Evolutionary conservation across 257 asterid genomes (phyloP).

Genomic region (Echium plantagineum): DNA sequence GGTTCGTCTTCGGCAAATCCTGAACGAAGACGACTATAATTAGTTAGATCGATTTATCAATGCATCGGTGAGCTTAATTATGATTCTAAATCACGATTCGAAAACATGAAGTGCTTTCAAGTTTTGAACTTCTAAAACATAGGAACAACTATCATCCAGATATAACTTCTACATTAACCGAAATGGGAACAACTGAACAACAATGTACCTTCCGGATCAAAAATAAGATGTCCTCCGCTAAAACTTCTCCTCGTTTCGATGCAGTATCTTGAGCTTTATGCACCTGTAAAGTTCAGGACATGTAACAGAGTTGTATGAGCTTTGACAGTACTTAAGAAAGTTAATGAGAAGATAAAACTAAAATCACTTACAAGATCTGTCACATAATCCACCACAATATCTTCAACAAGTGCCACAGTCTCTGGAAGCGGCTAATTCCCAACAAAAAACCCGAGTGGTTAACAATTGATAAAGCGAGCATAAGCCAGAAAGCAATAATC

Average conservation of each 20-base stretch:
- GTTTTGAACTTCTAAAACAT: no score
- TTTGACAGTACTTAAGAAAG: not conserved
- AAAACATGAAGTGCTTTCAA: no score
- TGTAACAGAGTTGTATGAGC: not conserved
- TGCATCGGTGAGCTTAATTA: not conserved
- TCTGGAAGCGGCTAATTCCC: conserved; percentile 80
- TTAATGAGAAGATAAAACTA: not conserved
- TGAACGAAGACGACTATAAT: conserved; percentile 16
- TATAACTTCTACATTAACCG: no score
- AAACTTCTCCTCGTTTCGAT: conserved; percentile 71
- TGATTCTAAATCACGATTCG: no score
- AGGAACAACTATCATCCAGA: no score
- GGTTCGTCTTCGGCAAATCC: conserved; percentile 74
- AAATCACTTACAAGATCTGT: conserved; percentile 57
- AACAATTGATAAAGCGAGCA: not conserved
- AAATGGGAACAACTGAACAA: not conserved
- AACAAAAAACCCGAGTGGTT: conserved; percentile 1
- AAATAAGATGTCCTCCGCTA: conserved; percentile 80
- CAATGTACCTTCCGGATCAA: conserved; percentile 58
- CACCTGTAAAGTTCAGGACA: conserved; percentile 27
- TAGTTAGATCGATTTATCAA: not conserved
- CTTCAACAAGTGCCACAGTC: conserved; percentile 81
- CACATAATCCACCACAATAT: conserved; percentile 88
- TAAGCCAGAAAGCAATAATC: not conserved
- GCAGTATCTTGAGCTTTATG: conserved; percentile 86